phyloP scores from a whole-genome alignment of 257 asterid genomes.

The Henckelia pumila region DNA sequence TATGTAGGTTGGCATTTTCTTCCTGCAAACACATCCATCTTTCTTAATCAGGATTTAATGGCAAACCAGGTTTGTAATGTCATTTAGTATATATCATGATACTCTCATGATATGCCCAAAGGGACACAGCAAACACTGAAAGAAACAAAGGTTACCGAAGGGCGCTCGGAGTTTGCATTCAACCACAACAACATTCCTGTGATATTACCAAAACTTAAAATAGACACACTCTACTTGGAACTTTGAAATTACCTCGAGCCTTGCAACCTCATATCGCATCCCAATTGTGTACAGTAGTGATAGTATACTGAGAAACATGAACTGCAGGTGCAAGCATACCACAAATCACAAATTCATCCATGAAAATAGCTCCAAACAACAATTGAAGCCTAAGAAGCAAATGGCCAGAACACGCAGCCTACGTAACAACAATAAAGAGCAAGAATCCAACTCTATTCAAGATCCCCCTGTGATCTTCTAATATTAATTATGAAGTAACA shows the following conservation, averaged over 20 bases:
- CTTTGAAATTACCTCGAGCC: conserved; percentile 71
- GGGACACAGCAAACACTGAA: conserved; percentile 1
- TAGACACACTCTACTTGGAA: conserved; percentile 21
- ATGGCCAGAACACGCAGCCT: background rate
- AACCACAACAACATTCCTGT: background rate
- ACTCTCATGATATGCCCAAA: background rate
- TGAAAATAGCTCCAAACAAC: background rate
- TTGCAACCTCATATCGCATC: conserved; percentile 53
- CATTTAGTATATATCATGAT: conserved; percentile 14
- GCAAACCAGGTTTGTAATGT: conserved; percentile 2
- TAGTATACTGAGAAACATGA: conserved; percentile 41
- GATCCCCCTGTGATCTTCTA: background rate
- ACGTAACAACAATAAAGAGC: background rate
- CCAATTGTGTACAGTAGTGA: conserved; percentile 44
- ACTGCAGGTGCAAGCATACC: conserved; percentile 48
- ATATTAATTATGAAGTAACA: background rate
- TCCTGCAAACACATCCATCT: conserved; percentile 54
- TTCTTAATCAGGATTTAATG: conserved; percentile 25
- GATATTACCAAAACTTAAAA: conserved; percentile 15
- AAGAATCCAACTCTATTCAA: background rate
- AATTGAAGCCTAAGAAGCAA: conserved; percentile 12
- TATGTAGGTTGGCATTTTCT: conserved; percentile 51
- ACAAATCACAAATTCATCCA: conserved; percentile 20
- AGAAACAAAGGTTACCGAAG: conserved; percentile 10
- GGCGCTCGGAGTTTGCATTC: background rate